Base-by-base conservation (phyloP, 2,329 filamentous ascomycete species). In the Neopestalotiopsis rosae region DNA sequence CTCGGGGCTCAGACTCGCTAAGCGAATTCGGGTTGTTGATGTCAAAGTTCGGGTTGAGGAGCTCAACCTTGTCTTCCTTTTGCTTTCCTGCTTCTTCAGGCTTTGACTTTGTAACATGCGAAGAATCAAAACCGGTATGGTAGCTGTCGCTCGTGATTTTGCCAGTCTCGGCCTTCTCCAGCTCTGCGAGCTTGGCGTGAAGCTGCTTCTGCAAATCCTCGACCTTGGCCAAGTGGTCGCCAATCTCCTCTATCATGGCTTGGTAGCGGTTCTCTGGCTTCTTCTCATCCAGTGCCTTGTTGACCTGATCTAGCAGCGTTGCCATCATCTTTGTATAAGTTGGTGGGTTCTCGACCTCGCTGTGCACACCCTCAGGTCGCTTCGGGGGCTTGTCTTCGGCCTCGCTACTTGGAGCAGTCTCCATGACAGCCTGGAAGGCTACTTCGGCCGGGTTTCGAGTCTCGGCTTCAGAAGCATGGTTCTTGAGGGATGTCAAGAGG, bases 301-400 rank as follows among this genome's bases (percentile, higher is more conserved):
- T 98, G 57, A 98, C 94, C 81, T 97, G 93, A 76, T 99, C 96
- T 24, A 98, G 88, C 75, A 99, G 82, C n/a, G 91, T 90, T n/a
- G 93, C 93, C 92, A 99, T 95, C 96, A 99, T 99, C 85, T 97
- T 94, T 52, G 94, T 96, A 78, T 97, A 99, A 14, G 91, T 92
- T 0, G 93, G 94, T 74, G 93, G 89, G 76, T 87, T 90, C 79
- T 92, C 89, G 74, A 92, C 90, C 67, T 94, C 87, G 57, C 87
- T 86, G 77, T 97, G 92, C 34, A 98, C 92, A 61, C 93, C 94
- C 72, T 91, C 91, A 1, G 95, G 95, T 30, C 92, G 86, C 64
- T 88, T 86, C 9, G 92, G 91, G 3, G 94, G 93, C 71, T 89
- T 89, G 77, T 94, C 90, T 76, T 97, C 93, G 69, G 91, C 88